phyloP scores from a whole-genome alignment of 768 basidiomycete genomes.

The Paxillus rubicundulus region DNA sequence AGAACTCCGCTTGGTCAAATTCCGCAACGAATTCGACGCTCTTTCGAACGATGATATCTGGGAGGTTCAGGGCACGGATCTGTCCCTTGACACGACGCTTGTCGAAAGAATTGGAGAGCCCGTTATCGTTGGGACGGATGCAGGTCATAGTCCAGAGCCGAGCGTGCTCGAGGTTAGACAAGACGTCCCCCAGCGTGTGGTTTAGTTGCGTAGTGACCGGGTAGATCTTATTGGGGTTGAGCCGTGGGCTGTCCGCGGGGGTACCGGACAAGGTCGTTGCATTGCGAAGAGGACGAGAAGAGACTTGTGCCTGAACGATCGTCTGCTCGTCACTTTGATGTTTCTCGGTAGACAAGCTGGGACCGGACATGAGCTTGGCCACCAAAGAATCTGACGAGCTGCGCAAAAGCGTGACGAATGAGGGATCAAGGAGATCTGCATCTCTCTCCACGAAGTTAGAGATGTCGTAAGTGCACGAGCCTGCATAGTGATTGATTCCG shows the following conservation, averaged over 20 bases:
- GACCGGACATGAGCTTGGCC: slow-evolving; percentile 60
- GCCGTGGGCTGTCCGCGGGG: slow-evolving; percentile 36
- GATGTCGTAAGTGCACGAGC: slow-evolving; percentile 52
- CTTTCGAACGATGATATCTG: slow-evolving; percentile 49
- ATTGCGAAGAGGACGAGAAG: slow-evolving; percentile 52
- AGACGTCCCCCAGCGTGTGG: slow-evolving; percentile 47
- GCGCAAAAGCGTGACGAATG: slow-evolving; percentile 52
- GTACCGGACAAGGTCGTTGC: slow-evolving; percentile 37
- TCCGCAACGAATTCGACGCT: slow-evolving; percentile 52
- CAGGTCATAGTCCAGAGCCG: slow-evolving; percentile 57
- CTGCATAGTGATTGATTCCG: slow-evolving; percentile 61
- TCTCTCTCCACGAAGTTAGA: slow-evolving; percentile 48
- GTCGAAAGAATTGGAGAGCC: slow-evolving; percentile 61
- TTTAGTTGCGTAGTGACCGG: slow-evolving; percentile 60
- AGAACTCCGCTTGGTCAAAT: slow-evolving; percentile 47
- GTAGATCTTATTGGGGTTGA: slow-evolving; percentile 53
- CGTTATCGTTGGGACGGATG: slow-evolving; percentile 64
- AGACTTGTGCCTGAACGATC: slow-evolving; percentile 64
- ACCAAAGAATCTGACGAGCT: slow-evolving; percentile 52
- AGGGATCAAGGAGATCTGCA: slow-evolving; percentile 52
- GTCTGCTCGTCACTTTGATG: slow-evolving; percentile 56
- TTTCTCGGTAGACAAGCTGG: slow-evolving; percentile 55
- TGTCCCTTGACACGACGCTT: slow-evolving; percentile 60
- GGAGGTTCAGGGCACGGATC: slow-evolving; percentile 50
- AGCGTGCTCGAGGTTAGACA: slow-evolving; percentile 44